phyloP scores from a whole-genome alignment of 768 basidiomycete genomes.

The Hemileccinum impolitum region DNA sequence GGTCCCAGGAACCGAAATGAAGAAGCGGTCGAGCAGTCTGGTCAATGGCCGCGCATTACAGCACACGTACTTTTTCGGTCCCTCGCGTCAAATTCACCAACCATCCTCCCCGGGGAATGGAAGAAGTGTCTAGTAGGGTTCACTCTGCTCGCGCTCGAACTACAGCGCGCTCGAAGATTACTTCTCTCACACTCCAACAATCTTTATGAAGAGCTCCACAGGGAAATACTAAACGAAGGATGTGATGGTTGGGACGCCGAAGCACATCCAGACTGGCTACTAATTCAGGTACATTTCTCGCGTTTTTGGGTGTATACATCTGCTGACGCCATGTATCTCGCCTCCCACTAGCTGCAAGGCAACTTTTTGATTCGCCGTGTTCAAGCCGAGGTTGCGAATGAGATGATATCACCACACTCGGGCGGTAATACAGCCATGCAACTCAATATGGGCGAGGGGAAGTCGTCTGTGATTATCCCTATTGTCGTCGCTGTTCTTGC shows the following conservation, averaged over 20 bases:
- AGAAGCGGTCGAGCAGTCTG: slow-evolving; percentile 4
- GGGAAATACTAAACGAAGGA: slow-evolving; percentile 20
- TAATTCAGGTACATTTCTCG: slow-evolving; percentile 35
- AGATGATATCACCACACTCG: slow-evolving; percentile 42
- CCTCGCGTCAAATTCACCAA: slow-evolving; percentile 22
- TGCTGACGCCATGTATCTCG: background rate
- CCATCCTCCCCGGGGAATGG: slow-evolving; percentile 25
- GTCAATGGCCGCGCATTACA: slow-evolving; percentile 35
- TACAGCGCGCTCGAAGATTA: no score
- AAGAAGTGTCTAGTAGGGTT: slow-evolving; percentile 16
- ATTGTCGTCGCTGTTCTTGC: slow-evolving; percentile 40
- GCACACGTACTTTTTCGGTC: slow-evolving; percentile 25
- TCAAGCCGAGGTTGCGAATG: slow-evolving; percentile 37
- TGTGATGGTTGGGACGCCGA: slow-evolving; percentile 17
- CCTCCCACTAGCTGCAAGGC: slow-evolving; percentile 40
- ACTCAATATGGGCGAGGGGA: no score
- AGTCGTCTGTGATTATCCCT: slow-evolving; percentile 45
- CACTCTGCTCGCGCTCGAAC: no score
- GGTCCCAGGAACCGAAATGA: background rate
- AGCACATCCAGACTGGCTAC: no score
- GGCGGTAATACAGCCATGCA: slow-evolving; percentile 39
- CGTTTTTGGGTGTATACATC: no score
- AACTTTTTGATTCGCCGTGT: slow-evolving; percentile 41
- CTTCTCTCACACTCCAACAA: slow-evolving; percentile 11
- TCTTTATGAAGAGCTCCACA: slow-evolving; percentile 30